Percentiles rank a stretch among this genome's conserved stretches.
These are phyloP conservation scores for Ocimum tenuiflorum DNA, from an alignment of 257 asterid species.

Conservation along the genomic window DNA sequence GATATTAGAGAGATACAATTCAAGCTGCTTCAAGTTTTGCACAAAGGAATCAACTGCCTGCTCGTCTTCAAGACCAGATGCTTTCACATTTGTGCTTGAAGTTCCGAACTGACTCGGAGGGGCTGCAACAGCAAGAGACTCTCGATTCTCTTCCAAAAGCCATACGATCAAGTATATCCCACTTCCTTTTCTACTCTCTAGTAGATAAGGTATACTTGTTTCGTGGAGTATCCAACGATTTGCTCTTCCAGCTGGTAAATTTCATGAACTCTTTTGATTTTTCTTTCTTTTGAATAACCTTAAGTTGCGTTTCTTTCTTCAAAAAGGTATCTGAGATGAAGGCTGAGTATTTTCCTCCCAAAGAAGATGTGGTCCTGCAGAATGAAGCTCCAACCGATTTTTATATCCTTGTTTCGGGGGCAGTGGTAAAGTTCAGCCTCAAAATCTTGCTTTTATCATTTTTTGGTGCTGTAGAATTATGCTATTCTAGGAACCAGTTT, in stretches of 20 bases:
- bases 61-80: slow-evolving; percentile 57
- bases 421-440: slow-evolving; percentile 37
- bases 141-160: slow-evolving; percentile 61
- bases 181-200: slow-evolving; percentile 50
- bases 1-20: slow-evolving; percentile 50
- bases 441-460: neutral
- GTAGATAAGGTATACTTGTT: slow-evolving; percentile 57
- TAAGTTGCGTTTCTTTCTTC: neutral
- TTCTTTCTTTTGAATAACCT: neutral
- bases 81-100: slow-evolving; percentile 56
- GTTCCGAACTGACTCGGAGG: slow-evolving; percentile 53
- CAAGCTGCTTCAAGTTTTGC: slow-evolving; percentile 64
- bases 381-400: slow-evolving; percentile 67
- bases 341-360: slow-evolving; percentile 59
- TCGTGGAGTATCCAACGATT: slow-evolving; percentile 52
- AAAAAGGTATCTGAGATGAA: slow-evolving; percentile 64
- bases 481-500: neutral
- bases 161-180: slow-evolving; percentile 52
- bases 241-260: slow-evolving; percentile 54
- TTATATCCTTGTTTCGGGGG: slow-evolving; percentile 47
- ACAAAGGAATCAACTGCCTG: slow-evolving; percentile 49
- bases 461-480: neutral
- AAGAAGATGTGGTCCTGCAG: slow-evolving; percentile 58
- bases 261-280: neutral
- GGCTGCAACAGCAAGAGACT: slow-evolving; percentile 56